A percentile compares a stretch with the other conserved stretches of the same genome.
These are phyloP conservation scores for Morella rubra DNA, from an alignment of 306 rosid genomes.

Conservation along the genomic window DNA sequence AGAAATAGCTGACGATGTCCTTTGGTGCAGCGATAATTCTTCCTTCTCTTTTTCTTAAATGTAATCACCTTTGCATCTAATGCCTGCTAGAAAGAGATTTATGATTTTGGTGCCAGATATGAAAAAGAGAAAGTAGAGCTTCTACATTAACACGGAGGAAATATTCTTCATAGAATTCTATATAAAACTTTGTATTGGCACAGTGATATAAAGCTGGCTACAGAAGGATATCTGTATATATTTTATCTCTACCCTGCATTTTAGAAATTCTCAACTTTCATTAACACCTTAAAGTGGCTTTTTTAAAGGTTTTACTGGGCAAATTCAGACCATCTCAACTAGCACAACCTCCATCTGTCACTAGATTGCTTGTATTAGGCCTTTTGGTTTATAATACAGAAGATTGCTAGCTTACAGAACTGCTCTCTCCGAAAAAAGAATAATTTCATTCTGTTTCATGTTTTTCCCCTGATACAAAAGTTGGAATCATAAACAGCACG, in stretches of 20 bases:
- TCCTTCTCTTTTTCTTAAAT: constrained; percentile 94
- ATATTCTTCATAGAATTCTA: not conserved
- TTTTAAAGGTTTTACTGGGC: not conserved
- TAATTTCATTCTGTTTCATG: not conserved
- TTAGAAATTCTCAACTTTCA: not conserved
- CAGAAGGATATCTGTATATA: not conserved
- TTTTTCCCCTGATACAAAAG: not conserved
- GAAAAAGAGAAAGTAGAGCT: not conserved
- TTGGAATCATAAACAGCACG: not conserved
- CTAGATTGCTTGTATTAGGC: too few species aligned
- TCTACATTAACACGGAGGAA: not conserved
- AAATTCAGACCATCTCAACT: not conserved
- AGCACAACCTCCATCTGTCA: too few species aligned
- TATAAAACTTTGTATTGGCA: not conserved
- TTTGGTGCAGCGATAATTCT: constrained; percentile 83
- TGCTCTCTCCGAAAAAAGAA: not conserved
- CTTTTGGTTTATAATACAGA: too few species aligned
- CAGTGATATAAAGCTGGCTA: not conserved
- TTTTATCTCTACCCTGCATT: too few species aligned
- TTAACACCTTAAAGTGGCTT: not conserved
- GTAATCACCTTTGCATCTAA: constrained; percentile 80
- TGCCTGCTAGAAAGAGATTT: constrained; percentile 48
- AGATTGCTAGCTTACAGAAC: too few species aligned
- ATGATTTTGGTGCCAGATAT: not conserved
- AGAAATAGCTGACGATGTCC: constrained; percentile 85